Percentiles rank a stretch among this genome's conserved stretches.
Conservation (phyloP, 345 rosid species). For the Gossypium arboreum region DNA sequence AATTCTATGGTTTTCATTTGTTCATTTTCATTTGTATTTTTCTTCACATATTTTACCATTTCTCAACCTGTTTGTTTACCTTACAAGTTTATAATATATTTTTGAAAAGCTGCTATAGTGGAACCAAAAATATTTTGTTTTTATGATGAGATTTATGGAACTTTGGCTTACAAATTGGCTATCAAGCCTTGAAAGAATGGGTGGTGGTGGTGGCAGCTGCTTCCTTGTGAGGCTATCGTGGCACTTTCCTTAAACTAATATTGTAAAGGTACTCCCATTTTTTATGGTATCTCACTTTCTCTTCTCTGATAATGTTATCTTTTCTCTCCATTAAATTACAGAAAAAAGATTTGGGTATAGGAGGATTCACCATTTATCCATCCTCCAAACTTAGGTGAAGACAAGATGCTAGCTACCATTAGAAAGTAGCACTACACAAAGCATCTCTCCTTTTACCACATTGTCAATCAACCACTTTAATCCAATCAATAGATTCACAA, state of each 20-base stretch:
- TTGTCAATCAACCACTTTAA: conserved; percentile 81
- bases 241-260: conserved; percentile 31
- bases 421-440: conserved; percentile 76
- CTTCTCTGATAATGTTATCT: conserved; percentile 13
- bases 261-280: conserved; percentile 23
- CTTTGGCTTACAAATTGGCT: conserved; percentile 44
- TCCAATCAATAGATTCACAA: conserved; percentile 1
- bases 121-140: conserved; percentile 12
- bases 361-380: neutral
- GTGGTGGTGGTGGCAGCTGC: conserved; percentile 19
- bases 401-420: neutral
- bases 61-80: neutral
- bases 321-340: conserved; percentile 19
- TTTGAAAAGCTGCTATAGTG: neutral
- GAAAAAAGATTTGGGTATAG: neutral
- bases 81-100: neutral
- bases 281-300: conserved; percentile 14
- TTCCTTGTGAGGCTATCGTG: conserved; percentile 13
- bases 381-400: conserved; percentile 42
- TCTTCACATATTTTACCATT: neutral
- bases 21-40: neutral
- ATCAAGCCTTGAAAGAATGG: conserved; percentile 38
- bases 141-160: conserved; percentile 31
- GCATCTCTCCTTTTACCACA: conserved; percentile 79
- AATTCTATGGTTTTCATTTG: neutral